Evolutionary conservation across 768 basidiomycete species (phyloP).

Genomic region (Amanita fuliginea): DNA sequence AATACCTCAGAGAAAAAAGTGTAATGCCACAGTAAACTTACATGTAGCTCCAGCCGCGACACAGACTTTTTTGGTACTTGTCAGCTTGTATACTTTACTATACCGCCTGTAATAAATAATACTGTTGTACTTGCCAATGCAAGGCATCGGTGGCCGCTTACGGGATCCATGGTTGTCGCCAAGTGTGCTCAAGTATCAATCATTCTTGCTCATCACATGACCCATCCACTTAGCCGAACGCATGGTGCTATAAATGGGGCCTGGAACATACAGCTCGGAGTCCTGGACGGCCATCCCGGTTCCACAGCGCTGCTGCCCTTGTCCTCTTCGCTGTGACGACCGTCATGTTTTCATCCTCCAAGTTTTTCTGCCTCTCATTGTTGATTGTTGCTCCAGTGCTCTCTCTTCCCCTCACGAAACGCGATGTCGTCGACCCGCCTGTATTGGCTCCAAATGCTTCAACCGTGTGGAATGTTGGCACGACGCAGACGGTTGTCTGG

Average conservation of each 20-base stretch:
- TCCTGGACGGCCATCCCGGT: slow-evolving; percentile 5
- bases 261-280: slow-evolving; percentile 11
- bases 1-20: neutral
- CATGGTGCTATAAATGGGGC: slow-evolving; percentile 11
- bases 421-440: slow-evolving; percentile 38
- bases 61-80: neutral
- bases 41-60: neutral
- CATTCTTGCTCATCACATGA: slow-evolving; percentile 7
- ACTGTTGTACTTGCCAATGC: neutral
- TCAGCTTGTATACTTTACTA: neutral
- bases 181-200: neutral
- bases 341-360: slow-evolving; percentile 18
- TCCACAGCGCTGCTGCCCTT: neutral
- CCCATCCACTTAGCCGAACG: slow-evolving; percentile 2
- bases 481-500: slow-evolving; percentile 42
- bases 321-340: slow-evolving; percentile 13
- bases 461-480: slow-evolving; percentile 41
- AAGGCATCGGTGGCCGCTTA: too few relatives aligned
- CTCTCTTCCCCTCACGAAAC: slow-evolving; percentile 24
- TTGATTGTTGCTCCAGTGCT: slow-evolving; percentile 15
- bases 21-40: slow-evolving; percentile 1
- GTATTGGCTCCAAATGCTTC: slow-evolving; percentile 35
- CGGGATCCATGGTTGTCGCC: too few relatives aligned
- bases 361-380: slow-evolving; percentile 20
- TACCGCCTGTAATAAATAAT: neutral